Evolutionary conservation across 495 filamentous ascomycete species (phyloP).

Genomic region (Lasiosphaeriaceae sp.): DNA sequence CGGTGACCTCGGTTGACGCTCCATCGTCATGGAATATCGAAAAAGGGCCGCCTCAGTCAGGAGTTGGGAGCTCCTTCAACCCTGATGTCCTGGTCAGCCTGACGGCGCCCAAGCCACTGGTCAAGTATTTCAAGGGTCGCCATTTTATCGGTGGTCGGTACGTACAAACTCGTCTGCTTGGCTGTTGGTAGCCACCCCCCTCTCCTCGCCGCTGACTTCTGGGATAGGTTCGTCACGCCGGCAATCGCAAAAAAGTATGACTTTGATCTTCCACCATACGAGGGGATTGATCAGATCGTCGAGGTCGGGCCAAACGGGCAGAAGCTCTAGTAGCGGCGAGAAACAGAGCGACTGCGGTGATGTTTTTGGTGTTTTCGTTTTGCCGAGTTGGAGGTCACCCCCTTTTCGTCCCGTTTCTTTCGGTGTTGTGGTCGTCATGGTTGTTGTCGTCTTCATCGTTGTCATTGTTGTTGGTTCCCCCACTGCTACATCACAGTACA

Average conservation of each 20-base stretch:
- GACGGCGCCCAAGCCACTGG: conserved; percentile 92
- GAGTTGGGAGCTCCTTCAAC: conserved; percentile 74
- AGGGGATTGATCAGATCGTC: conserved; percentile 83
- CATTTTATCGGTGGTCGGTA: conserved; percentile 85
- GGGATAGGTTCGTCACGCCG: conserved; percentile 68
- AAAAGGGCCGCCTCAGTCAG: conserved; percentile 70
- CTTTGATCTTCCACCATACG: conserved; percentile 76
- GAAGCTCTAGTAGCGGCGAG: conserved; percentile 43
- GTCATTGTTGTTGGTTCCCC: too few relatives aligned
- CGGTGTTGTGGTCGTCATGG: conserved; percentile 2
- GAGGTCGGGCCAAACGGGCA: conserved; percentile 63
- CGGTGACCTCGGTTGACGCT: conserved; percentile 85
- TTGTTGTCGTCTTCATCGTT: neutral
- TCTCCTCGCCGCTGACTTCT: conserved; percentile 15
- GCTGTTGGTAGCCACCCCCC: neutral
- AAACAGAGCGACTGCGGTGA: neutral
- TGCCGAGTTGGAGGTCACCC: neutral
- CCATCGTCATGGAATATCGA: conserved; percentile 94
- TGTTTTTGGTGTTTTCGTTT: neutral
- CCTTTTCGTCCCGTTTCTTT: neutral
- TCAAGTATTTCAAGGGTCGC: conserved; percentile 73
- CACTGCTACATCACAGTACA: conserved; percentile 39
- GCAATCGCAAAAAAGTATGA: conserved; percentile 84
- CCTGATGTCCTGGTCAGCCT: conserved; percentile 78
- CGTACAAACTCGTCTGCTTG: conserved; percentile 12